These are phyloP conservation scores for Homolaphlyctis polyrhiza DNA, from an alignment of 371 early-diverging fungal genomes.

Conservation along the genomic window DNA sequence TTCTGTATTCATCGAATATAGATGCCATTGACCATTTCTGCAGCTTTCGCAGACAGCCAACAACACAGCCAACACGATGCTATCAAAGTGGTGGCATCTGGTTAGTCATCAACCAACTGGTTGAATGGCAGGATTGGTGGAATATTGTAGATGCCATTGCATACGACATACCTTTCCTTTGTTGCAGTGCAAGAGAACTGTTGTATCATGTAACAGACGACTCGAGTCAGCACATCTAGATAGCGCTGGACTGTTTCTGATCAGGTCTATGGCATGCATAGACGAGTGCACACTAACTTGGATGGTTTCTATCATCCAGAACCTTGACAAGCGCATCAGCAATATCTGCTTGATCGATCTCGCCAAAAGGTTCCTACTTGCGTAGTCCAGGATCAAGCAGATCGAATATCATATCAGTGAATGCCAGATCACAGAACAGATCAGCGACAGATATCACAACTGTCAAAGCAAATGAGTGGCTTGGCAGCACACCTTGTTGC, in stretches of 20 bases:
- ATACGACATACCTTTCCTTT: slow-evolving; percentile 72
- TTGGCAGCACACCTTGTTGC: slow-evolving; percentile 85
- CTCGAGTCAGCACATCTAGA: neutral
- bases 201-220: neutral
- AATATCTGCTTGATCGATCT: slow-evolving; percentile 77
- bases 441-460: no score
- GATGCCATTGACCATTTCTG: slow-evolving; percentile 93
- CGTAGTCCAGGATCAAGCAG: neutral
- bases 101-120: no score
- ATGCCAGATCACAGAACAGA: no score
- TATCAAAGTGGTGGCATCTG: no score
- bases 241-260: neutral
- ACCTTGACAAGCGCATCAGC: slow-evolving; percentile 71
- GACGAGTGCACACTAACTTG: slow-evolving; percentile 32
- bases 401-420: neutral
- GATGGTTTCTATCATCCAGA: slow-evolving; percentile 68
- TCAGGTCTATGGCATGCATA: neutral
- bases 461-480: neutral
- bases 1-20: slow-evolving; percentile 91
- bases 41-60: slow-evolving; percentile 88
- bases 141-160: no score
- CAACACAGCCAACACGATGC: slow-evolving; percentile 89
- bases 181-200: slow-evolving; percentile 85
- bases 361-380: slow-evolving; percentile 83
- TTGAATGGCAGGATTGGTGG: no score